A percentile compares a stretch with the other conserved stretches of the same genome.
phyloP scores from a whole-genome alignment of 345 rosid species.

The Anastatica hierochuntica region DNA sequence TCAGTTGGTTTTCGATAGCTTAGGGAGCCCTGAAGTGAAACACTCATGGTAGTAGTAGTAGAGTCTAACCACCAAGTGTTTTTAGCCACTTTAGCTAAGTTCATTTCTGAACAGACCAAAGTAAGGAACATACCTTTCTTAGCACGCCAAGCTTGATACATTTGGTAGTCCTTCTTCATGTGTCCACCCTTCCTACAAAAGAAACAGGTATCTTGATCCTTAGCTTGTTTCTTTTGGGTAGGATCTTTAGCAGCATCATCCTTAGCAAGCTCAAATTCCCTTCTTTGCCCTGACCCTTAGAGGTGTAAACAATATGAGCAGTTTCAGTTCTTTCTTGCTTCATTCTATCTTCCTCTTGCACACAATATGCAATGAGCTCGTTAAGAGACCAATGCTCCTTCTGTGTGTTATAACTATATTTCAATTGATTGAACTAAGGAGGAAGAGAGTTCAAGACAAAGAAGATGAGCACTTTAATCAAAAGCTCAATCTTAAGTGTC shows the following conservation, averaged over 20 bases:
- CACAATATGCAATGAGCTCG: no score
- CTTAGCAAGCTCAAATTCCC: not conserved
- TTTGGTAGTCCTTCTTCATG: not conserved
- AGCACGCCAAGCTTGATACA: no score
- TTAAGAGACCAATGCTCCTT: not conserved
- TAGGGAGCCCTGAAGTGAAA: not conserved
- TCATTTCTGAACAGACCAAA: no score
- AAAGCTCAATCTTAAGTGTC: not conserved
- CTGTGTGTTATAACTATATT: not conserved
- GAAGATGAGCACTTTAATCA: not conserved
- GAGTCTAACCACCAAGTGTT: no score
- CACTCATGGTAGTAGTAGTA: not conserved
- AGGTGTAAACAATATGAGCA: not conserved
- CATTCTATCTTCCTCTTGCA: not conserved
- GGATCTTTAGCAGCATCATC: not conserved
- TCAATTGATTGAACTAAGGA: not conserved
- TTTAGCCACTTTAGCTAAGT: no score
- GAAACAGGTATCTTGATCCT: not conserved
- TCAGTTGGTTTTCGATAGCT: not conserved
- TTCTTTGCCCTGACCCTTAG: not conserved
- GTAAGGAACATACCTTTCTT: no score
- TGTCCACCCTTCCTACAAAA: not conserved
- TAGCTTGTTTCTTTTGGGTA: not conserved
- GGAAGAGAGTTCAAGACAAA: not conserved
- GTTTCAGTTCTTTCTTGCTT: not conserved